Evolutionary conservation across 208 protist species (phyloP), one percentile per base, ranked within the genome.

Genomic region (Leishmania gerbilli): DNA sequence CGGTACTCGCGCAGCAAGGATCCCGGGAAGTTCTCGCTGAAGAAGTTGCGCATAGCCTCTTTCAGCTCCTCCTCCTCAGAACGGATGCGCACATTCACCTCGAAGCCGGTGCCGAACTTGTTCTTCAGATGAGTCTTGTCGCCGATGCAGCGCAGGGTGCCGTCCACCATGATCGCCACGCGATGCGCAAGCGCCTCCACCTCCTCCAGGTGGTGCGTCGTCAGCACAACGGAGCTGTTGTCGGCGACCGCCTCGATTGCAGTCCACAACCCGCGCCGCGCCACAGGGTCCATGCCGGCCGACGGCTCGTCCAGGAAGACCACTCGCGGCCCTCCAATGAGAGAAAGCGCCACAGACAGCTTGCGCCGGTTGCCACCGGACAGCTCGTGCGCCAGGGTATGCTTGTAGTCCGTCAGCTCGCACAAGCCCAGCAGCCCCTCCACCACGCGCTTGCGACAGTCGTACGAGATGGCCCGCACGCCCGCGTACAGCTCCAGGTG

Each of bases 141-240:
- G n/a, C 97, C 97, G 40, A 98, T 85, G 80, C 92, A 96, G 15
- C 85, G 87, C 51, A 99, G 79, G n/a, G 86, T 79, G 49, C 96
- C 96, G 58, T 90, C 85, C 15, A 88, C 87, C 91, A 98, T 97
- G 55, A 98, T 97, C 8, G 89, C 93, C 15, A 97, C 82, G 53
- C 84, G 79, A 74, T 88, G 62, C 40, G 91, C 91, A 11, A 99
- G 83, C 8, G 94, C 94, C 84, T 98, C 95, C 80, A 94, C 91
- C 91, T 99, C 97, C 79, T 98, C 95, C 88, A 99, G 88, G 76
- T 98, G 93, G 79, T 99, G 97, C 65, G 97, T 98, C 71, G 97
- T 98, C 74, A 99, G 82, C 79, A 96, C 89, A 6, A 96, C 86
- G 34, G 93, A 89, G 83, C 91, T 92, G 84, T 91, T 87, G 60